These are phyloP conservation scores for Phytophthora hibernalis DNA, from an alignment of 352 stramenopile genomes.

Conservation along the genomic window DNA sequence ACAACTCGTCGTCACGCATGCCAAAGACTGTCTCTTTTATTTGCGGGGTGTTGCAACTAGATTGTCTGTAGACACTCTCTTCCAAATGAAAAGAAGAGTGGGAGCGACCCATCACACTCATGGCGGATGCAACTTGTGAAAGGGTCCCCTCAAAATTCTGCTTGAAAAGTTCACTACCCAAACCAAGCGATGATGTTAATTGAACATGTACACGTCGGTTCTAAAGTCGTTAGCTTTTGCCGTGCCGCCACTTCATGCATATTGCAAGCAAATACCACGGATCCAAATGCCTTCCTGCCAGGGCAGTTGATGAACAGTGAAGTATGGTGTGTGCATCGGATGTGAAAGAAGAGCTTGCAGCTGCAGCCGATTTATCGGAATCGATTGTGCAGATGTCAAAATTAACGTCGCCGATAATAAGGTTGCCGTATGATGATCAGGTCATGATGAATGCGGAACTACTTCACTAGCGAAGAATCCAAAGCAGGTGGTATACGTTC, in stretches of 20 bases:
- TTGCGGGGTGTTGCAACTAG: constrained; percentile 1
- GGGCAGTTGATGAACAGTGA: not conserved
- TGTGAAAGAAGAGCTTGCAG: constrained; percentile 1
- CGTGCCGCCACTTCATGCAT: too few relatives aligned
- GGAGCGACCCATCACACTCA: too few relatives aligned
- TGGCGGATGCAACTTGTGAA: constrained; percentile 24
- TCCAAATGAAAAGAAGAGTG: constrained; percentile 18
- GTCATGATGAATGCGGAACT: constrained; percentile 3
- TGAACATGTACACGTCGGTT: constrained; percentile 9
- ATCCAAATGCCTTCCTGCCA: not conserved
- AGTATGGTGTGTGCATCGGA: not conserved
- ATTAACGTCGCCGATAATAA: too few relatives aligned
- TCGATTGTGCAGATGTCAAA: too few relatives aligned
- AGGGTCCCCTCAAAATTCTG: constrained; percentile 22
- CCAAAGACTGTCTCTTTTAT: constrained; percentile 9
- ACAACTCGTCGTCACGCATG: constrained; percentile 4
- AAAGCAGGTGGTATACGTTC: constrained; percentile 14
- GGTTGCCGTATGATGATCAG: constrained; percentile 4
- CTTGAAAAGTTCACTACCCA: constrained; percentile 10
- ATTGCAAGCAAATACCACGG: too few relatives aligned
- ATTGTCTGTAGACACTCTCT: not conserved
- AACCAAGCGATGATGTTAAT: constrained; percentile 7
- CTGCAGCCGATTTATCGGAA: too few relatives aligned
- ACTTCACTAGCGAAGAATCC: too few relatives aligned
- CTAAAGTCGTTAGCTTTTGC: constrained; percentile 1